A percentile compares a stretch with the other conserved stretches of the same genome.
These are phyloP conservation scores for Diutina pseudorugosa DNA, from an alignment of 1,139 yeast species.

Conservation along the genomic window DNA sequence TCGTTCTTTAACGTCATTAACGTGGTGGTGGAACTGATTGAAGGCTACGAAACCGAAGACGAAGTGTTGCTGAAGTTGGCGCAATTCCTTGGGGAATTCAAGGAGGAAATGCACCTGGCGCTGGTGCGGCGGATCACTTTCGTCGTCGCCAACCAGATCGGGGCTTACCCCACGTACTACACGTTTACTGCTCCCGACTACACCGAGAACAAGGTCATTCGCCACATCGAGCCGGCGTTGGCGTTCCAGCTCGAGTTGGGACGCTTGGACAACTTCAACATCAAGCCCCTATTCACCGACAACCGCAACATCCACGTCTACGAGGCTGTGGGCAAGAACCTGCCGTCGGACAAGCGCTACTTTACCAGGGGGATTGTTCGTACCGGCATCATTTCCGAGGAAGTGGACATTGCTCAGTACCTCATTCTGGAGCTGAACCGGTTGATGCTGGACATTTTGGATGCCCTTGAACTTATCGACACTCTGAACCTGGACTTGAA, in stretches of 20 bases:
- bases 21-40: slow-evolving; percentile 61
- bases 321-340: slow-evolving; percentile 90
- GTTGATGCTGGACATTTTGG: slow-evolving; percentile 89
- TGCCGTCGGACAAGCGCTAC: slow-evolving; percentile 87
- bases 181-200: slow-evolving; percentile 88
- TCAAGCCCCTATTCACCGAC: slow-evolving; percentile 90
- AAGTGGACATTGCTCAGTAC: slow-evolving; percentile 84
- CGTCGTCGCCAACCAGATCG: slow-evolving; percentile 72
- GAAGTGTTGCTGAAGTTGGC: slow-evolving; percentile 51
- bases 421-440: slow-evolving; percentile 93
- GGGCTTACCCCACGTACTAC: slow-evolving; percentile 87
- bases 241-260: slow-evolving; percentile 96
- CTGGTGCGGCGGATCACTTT: slow-evolving; percentile 87
- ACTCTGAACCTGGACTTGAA: slow-evolving; percentile 92
- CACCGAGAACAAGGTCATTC: slow-evolving; percentile 75
- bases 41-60: slow-evolving; percentile 62
- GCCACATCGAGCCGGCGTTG: slow-evolving; percentile 96
- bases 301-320: slow-evolving; percentile 96
- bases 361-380: slow-evolving; percentile 95
- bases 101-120: slow-evolving; percentile 55
- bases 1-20: slow-evolving; percentile 58
- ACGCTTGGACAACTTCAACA: slow-evolving; percentile 86
- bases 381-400: slow-evolving; percentile 90
- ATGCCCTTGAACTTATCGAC: slow-evolving; percentile 87
- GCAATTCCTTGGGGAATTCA: slow-evolving; percentile 56